phyloP scores from a whole-genome alignment of 179 eudicot species.

The Vitellaria paradoxa region DNA sequence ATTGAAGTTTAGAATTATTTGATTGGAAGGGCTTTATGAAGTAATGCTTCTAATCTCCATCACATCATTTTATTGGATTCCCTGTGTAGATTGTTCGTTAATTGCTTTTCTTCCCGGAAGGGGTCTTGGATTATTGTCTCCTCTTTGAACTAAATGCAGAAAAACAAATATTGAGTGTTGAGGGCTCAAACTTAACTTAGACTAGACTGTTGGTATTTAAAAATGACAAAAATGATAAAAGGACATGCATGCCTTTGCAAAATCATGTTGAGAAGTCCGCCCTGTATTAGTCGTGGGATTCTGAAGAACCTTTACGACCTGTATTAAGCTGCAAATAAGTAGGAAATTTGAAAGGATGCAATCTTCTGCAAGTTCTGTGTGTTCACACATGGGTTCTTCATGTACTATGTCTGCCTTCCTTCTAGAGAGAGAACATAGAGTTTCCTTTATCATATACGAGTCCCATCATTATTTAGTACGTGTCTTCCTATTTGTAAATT shows the following conservation, averaged over 20 bases:
- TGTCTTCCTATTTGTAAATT: background rate
- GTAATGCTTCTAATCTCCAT: background rate
- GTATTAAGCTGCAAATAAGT: background rate
- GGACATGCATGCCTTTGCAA: background rate
- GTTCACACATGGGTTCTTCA: background rate
- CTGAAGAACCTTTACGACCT: background rate
- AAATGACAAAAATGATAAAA: background rate
- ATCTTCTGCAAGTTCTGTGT: background rate
- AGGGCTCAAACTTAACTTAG: background rate
- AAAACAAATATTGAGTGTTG: background rate
- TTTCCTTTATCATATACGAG: background rate
- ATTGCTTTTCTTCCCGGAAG: background rate
- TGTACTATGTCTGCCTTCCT: background rate
- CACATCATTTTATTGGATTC: background rate
- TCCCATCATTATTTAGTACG: background rate
- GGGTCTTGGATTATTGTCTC: background rate
- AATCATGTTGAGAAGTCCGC: background rate
- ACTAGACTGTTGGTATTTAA: background rate
- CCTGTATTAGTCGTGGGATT: background rate
- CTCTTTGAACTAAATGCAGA: background rate
- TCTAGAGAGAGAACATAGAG: background rate
- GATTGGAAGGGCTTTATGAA: background rate
- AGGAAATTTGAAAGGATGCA: background rate
- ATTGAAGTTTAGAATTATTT: background rate
- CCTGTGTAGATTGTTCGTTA: background rate